Percentiles rank a stretch among this genome's conserved stretches.
Conservation (phyloP, 2,329 filamentous ascomycete species). For the Corniculantispora saksenae region DNA sequence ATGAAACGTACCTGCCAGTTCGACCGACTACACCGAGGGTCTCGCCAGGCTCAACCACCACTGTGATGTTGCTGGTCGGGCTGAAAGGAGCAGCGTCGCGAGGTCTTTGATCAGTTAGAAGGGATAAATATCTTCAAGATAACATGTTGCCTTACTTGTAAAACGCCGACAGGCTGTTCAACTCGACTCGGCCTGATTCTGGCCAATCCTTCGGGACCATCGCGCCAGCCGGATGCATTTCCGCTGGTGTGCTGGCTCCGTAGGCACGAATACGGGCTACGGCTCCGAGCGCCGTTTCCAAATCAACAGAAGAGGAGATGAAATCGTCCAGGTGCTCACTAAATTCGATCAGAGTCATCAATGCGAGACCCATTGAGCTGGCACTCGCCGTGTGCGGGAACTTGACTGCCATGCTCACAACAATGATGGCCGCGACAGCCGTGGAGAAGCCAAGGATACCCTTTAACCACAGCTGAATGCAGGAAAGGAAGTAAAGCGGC, state of each 20-base stretch:
- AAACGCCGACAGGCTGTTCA: not conserved
- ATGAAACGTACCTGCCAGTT: slow-evolving; percentile 3
- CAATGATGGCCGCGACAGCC: slow-evolving; percentile 42
- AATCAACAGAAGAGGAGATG: not conserved
- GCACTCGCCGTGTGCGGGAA: slow-evolving; percentile 17
- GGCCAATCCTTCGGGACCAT: not conserved
- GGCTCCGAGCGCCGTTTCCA: slow-evolving; percentile 28
- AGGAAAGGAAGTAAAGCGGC: slow-evolving; percentile 55
- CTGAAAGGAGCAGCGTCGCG: not conserved
- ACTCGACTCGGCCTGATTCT: not conserved
- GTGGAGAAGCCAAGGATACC: slow-evolving; percentile 50
- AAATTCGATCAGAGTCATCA: slow-evolving; percentile 26
- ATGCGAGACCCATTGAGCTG: slow-evolving; percentile 19
- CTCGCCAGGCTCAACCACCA: not conserved
- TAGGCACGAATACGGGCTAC: slow-evolving; percentile 22
- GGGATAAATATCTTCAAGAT: not conserved
- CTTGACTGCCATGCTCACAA: slow-evolving; percentile 44
- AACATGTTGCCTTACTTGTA: not conserved
- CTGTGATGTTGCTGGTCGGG: not conserved
- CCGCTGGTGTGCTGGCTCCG: slow-evolving; percentile 16
- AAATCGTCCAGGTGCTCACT: slow-evolving; percentile 22
- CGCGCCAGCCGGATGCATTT: not conserved
- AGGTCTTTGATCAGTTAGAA: not conserved
- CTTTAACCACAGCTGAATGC: slow-evolving; percentile 55
- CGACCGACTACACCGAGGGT: not conserved